Evolutionary conservation across 805 yeast species (phyloP), one percentile per base, ranked within the genome.

Genomic region (Ogataea nakhonphanomensis): DNA sequence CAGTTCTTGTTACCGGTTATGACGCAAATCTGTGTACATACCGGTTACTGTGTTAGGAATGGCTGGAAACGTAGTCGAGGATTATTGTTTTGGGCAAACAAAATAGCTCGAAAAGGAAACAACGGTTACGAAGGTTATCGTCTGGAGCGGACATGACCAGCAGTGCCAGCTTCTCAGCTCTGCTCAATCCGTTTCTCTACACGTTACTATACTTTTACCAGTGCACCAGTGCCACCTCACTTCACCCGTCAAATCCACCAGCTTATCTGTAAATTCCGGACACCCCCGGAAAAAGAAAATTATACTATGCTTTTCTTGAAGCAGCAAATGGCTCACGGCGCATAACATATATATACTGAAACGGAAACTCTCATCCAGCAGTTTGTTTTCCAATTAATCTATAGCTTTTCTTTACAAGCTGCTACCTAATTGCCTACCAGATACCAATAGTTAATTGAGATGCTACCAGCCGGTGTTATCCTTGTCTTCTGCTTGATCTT

Each of bases 381-480:
- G 37, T 33, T 39, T 39, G 43, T 39, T 39, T 39, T 39, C 29
- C 38, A 39, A 24, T 30, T 39, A 34, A 29, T 24, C 43, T 33
- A n/a, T 28, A 30, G 38, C 43, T 39, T 35, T 39, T 39, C 37
- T 34, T 39, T 25, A 27, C 9, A 34, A 34, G 37, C 37, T 30
- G 28, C 37, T 24, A 27, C 35, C 30, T 39, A 39, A 39, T 39
- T 34, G 25, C 42, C 30, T 27, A 38, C 33, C 37, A 35, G 36
- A 40, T 34, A 46, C 38, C 38, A 26, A 15, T 35, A 37, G 35
- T 32, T 36, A 31, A 25, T 27, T 32, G 61, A 57, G 62, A 76
- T 76, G 82, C 67, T 76, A 46, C 82, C 82, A 68, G 67, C 79
- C 48, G 82, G 82, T 70, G 82, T 76, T 70, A 76, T 76, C 66